These are phyloP conservation scores for Colletotrichum sp. DNA, from an alignment of 2,329 filamentous ascomycete species.

Conservation along the genomic window DNA sequence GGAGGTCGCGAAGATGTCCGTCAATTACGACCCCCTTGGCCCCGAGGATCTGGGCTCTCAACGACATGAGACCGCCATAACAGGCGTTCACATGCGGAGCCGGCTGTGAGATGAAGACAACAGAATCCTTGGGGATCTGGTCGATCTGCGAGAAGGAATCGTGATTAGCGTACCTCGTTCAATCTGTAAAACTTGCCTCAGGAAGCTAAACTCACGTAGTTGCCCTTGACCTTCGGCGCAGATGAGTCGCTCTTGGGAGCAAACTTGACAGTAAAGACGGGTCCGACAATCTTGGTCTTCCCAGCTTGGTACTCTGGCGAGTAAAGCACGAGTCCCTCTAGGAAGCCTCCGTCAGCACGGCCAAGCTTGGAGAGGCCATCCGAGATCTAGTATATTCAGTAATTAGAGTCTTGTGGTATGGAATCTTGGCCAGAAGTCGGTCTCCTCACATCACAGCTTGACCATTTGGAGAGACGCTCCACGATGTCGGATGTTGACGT, in stretches of 20 bases:
- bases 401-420: background rate
- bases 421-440: background rate
- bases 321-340: conserved; percentile 58
- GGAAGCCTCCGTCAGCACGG: conserved; percentile 54
- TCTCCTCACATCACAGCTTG: background rate
- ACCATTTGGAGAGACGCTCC: background rate
- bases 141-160: background rate
- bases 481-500: background rate
- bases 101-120: background rate
- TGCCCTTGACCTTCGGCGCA: conserved; percentile 45
- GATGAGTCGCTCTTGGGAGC: conserved; percentile 48
- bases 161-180: background rate
- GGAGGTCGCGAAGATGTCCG: background rate
- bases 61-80: background rate
- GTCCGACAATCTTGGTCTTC: conserved; percentile 56
- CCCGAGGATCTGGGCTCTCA: background rate
- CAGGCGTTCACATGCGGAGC: background rate
- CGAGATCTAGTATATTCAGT: background rate
- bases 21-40: background rate
- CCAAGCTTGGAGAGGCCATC: conserved; percentile 57
- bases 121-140: background rate
- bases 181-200: background rate
- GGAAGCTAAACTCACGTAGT: conserved; percentile 44
- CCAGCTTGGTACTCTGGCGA: conserved; percentile 54
- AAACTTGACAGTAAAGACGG: conserved; percentile 60